Evolutionary conservation across 345 rosid species (phyloP).

Genomic region (Eutrema japonicum): DNA sequence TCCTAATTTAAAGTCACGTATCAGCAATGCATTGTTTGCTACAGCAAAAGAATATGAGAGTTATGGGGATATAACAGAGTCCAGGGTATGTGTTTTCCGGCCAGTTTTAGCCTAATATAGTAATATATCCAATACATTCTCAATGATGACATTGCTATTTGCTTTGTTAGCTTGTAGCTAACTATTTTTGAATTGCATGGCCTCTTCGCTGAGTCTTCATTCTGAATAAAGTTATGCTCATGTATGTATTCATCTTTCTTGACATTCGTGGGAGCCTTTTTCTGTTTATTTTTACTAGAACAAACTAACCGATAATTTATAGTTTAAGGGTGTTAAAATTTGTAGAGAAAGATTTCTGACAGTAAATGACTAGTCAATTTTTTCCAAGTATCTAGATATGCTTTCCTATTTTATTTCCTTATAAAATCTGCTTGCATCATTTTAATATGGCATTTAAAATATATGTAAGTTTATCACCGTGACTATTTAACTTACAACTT

Average conservation of each 20-base stretch:
- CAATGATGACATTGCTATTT: background rate
- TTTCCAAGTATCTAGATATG: background rate
- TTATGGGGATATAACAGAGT: conserved; percentile 87
- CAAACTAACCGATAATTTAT: background rate
- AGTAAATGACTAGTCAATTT: background rate
- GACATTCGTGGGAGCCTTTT: background rate
- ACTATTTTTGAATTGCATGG: background rate
- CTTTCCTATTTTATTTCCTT: background rate
- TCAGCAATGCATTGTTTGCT: conserved; percentile 68
- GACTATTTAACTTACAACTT: conserved; percentile 10
- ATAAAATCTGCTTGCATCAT: background rate
- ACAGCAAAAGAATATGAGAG: conserved; percentile 93
- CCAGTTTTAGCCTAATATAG: background rate
- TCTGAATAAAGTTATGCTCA: background rate
- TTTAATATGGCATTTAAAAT: background rate
- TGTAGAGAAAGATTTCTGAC: conserved; percentile 5
- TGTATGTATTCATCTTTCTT: background rate
- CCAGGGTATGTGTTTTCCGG: conserved; percentile 58
- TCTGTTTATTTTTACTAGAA: background rate
- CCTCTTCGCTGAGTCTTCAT: background rate
- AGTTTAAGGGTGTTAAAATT: conserved; percentile 6
- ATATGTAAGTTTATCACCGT: background rate
- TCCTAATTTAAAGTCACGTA: conserved; percentile 81
- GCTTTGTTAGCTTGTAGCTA: conserved; percentile 2
- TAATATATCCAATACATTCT: background rate